Evolutionary conservation across 441 rosid genomes (phyloP).

Genomic region (Viola pubescens): DNA sequence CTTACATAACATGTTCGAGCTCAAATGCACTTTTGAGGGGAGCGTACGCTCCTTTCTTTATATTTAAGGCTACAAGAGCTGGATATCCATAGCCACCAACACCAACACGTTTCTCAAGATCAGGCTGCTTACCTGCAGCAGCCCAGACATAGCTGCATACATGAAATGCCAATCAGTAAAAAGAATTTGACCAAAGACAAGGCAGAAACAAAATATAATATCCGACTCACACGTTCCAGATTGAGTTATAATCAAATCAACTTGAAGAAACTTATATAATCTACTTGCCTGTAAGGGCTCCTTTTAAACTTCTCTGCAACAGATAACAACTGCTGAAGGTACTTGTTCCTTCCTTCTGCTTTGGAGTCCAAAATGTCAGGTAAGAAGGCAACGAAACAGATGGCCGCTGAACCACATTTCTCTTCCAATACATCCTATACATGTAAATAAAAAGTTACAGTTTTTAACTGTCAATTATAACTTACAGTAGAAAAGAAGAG

Average conservation of each 20-base stretch:
- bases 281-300: constrained; percentile 78
- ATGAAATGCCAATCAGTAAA: constrained; percentile 8
- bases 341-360: constrained; percentile 94
- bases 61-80: constrained; percentile 87
- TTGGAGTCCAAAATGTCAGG: constrained; percentile 96
- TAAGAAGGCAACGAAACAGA: constrained; percentile 89
- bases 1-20: constrained; percentile 74
- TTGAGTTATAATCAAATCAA: not conserved
- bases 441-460: constrained; percentile 9
- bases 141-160: constrained; percentile 77
- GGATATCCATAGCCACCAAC: constrained; percentile 99
- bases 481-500: constrained; percentile 7
- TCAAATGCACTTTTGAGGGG: constrained; percentile 95
- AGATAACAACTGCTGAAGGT: constrained; percentile 65
- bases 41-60: constrained; percentile 89
- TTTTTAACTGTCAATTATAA: constrained; percentile 1
- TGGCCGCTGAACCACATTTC: constrained; percentile 92
- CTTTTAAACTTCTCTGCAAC: constrained; percentile 88
- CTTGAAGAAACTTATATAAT: not conserved
- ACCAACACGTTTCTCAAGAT: constrained; percentile 73
- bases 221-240: not conserved
- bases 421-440: constrained; percentile 75
- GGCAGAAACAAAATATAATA: too few species aligned
- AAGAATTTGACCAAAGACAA: not conserved
- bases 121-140: constrained; percentile 86